Evolutionary conservation across 2,329 filamentous ascomycete species (phyloP).

Genomic region (Penicillium sumatraense): DNA sequence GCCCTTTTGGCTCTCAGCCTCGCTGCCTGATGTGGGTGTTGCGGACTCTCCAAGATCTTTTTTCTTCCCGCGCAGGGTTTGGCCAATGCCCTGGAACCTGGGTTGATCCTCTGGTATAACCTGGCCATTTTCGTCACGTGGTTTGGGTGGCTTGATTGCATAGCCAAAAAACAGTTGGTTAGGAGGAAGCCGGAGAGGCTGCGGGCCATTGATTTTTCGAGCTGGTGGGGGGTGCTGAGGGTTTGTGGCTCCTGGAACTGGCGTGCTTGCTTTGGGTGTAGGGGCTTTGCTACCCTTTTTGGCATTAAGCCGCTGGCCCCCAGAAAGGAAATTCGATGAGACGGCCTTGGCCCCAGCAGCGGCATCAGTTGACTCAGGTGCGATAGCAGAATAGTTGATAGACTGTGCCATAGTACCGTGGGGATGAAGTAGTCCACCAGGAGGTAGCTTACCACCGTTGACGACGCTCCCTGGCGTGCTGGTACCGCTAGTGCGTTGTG

Average conservation of each 20-base stretch:
- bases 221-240: conserved; percentile 49
- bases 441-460: conserved; percentile 64
- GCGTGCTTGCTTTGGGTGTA: conserved; percentile 74
- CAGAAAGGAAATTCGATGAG: conserved; percentile 77
- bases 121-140: conserved; percentile 69
- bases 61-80: conserved; percentile 78
- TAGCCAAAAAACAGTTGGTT: conserved; percentile 98
- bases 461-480: conserved; percentile 76
- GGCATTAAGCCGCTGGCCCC: conserved; percentile 78
- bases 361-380: conserved; percentile 72
- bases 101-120: conserved; percentile 67
- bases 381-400: conserved; percentile 95
- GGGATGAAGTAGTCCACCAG: conserved; percentile 75
- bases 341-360: conserved; percentile 65
- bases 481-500: conserved; percentile 76
- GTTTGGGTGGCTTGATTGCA: conserved; percentile 85
- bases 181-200: conserved; percentile 79
- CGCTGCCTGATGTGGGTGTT: conserved; percentile 44
- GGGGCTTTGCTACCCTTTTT: conserved; percentile 80
- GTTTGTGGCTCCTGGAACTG: conserved; percentile 64
- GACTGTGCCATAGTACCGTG: conserved; percentile 95
- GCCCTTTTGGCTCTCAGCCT: conserved; percentile 32
- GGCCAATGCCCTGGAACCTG: conserved; percentile 83
- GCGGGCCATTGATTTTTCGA: conserved; percentile 73
- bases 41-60: conserved; percentile 54